Percentiles rank a stretch among this genome's conserved stretches.
These are phyloP conservation scores for Vigna nakashimae DNA, from an alignment of 306 rosid species.

Conservation along the genomic window DNA sequence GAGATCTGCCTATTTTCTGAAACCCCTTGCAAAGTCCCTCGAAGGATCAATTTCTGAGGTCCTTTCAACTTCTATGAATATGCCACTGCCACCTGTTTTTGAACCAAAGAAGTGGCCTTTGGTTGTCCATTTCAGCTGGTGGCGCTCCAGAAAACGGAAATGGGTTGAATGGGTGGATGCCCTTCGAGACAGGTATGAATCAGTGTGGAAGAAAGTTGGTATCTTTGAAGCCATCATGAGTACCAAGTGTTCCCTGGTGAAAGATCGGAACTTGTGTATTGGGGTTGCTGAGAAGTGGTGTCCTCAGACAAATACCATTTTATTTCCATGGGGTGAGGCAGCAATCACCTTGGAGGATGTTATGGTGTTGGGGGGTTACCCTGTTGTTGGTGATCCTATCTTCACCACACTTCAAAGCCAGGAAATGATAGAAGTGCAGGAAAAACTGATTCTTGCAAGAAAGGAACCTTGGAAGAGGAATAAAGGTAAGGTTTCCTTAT, in stretches of 20 bases:
- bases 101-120: constrained; percentile 39
- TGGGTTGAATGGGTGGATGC: constrained; percentile 52
- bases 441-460: constrained; percentile 37
- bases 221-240: constrained; percentile 57
- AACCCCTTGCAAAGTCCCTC: constrained; percentile 43
- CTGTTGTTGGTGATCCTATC: constrained; percentile 51
- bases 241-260: constrained; percentile 33
- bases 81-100: background rate
- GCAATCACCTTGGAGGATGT: constrained; percentile 69
- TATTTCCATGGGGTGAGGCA: constrained; percentile 62
- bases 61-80: background rate
- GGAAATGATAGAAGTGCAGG: constrained; percentile 42
- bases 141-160: constrained; percentile 20
- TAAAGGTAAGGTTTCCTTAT: background rate
- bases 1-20: constrained; percentile 55
- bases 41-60: constrained; percentile 1
- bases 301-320: constrained; percentile 47
- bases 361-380: constrained; percentile 58
- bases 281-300: constrained; percentile 58
- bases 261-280: constrained; percentile 21
- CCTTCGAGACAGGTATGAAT: constrained; percentile 38
- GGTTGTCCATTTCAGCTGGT: constrained; percentile 39
- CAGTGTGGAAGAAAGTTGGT: constrained; percentile 54
- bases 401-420: constrained; percentile 19
- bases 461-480: background rate